Evolutionary conservation across 257 asterid species (phyloP), one percentile per base, ranked within the genome.

Genomic region (Agastache rugosa): DNA sequence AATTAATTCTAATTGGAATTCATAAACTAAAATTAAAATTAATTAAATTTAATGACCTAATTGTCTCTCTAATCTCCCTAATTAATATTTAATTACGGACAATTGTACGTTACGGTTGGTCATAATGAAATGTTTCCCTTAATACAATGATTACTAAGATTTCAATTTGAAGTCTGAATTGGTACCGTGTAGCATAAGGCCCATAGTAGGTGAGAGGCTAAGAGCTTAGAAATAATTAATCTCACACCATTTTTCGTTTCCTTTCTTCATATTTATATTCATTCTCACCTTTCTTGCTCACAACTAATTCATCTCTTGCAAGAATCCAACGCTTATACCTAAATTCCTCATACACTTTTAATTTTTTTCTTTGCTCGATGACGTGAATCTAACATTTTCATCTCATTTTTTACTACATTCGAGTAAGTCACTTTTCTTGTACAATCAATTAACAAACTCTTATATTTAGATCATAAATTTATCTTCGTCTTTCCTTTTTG

Each of bases 151-250:
- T 76, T 39, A 61, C 47, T 9, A 77, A 77, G 71, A 17, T 44
- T 44, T 81, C 55, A 41, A 63, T 66, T 27, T 14, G 7, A 16
- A 41, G 23, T 25, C 47, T 29, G 45, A 37, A 51, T 27, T 39
- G 78, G 83, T 73, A 85, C 78, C 97, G 77, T 92, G 91, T 82
- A 65, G 53, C 63, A 76, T 69, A 92, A 87, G 96, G 87, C 71
- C 88, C 76, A 83, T 81, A 80, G 86, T 88, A 84, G 97, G 96
- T 92, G 67, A 87, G 91, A 83, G 75, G 39, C 37, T 23, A 15
- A 23, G 70, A 42, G 70, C 77, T 73, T 79, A 73, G 56, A 69
- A 69, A 69, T 61, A 82, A 84, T 60, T 67, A 35, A 39, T 9
- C 17, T 61, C 44, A 37, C 10, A n/a, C 76, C 48, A n/a, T 23